These are phyloP conservation scores for Misopates orontium DNA, from an alignment of 257 asterid genomes.

Conservation along the genomic window DNA sequence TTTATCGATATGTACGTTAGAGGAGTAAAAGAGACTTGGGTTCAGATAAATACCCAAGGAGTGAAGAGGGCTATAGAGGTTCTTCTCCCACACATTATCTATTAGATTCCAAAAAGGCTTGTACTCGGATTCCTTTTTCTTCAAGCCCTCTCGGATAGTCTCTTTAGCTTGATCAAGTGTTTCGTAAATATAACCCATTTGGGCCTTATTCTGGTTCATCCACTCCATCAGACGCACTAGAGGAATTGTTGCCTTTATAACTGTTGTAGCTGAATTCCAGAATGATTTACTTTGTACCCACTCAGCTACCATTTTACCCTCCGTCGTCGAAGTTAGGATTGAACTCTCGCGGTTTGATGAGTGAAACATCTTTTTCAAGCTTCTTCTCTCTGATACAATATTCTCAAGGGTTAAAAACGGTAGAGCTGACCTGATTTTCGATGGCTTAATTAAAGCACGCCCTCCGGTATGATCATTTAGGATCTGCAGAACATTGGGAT, in stretches of 20 bases:
- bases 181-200: constrained; percentile 48
- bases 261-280: constrained; percentile 44
- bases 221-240: constrained; percentile 43
- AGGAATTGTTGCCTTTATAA: constrained; percentile 52
- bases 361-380: constrained; percentile 31
- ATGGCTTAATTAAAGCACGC: constrained; percentile 32
- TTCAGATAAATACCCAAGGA: constrained; percentile 60
- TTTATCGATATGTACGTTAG: constrained; percentile 35
- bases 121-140: constrained; percentile 34
- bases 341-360: constrained; percentile 33
- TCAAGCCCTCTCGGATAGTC: constrained; percentile 44
- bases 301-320: constrained; percentile 39
- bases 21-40: constrained; percentile 48
- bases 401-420: constrained; percentile 57
- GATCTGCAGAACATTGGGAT: constrained; percentile 30
- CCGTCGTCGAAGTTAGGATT: constrained; percentile 21
- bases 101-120: constrained; percentile 51
- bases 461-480: constrained; percentile 29
- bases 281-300: constrained; percentile 45
- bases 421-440: constrained; percentile 28
- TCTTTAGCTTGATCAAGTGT: constrained; percentile 69
- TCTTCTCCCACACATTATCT: constrained; percentile 58
- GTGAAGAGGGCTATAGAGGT: constrained; percentile 65
- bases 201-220: constrained; percentile 34
- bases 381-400: constrained; percentile 38